Evolutionary conservation across 1,139 yeast species (phyloP).

Genomic region (Debaryomyces singareniensis): DNA sequence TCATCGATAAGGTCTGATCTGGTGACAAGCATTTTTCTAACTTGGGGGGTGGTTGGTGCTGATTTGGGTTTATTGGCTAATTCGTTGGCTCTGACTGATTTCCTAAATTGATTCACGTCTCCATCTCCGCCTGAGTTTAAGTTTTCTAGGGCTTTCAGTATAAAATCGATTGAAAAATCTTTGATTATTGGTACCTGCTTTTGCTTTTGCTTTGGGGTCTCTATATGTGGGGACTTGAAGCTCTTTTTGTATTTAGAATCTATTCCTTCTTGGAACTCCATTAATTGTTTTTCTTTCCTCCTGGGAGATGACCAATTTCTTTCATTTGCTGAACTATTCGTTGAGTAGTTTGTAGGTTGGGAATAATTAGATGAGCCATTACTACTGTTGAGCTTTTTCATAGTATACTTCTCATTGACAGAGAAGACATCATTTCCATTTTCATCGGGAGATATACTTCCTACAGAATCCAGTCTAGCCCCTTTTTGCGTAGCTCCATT

Average conservation of each 20-base stretch:
- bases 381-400: constrained; percentile 9
- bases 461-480: constrained; percentile 10
- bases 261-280: constrained; percentile 35
- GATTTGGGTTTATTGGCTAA: constrained; percentile 8
- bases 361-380: constrained; percentile 41
- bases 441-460: constrained; percentile 22
- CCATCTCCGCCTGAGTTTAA: constrained; percentile 63
- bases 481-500: not conserved
- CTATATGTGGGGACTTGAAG: constrained; percentile 9
- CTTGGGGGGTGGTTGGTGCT: constrained; percentile 17
- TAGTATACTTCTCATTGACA: constrained; percentile 10
- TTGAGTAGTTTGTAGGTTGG: constrained; percentile 37
- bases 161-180: constrained; percentile 43
- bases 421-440: constrained; percentile 30
- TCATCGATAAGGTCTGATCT: constrained; percentile 31
- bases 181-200: constrained; percentile 29
- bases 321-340: constrained; percentile 14
- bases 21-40: constrained; percentile 8
- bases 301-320: constrained; percentile 55
- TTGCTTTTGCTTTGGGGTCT: not conserved
- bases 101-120: constrained; percentile 39
- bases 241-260: constrained; percentile 31
- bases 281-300: constrained; percentile 28
- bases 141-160: constrained; percentile 58
- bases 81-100: constrained; percentile 27